Evolutionary conservation across 139 green algal species (phyloP), one percentile per base, ranked within the genome.

Genomic region (Coelastrella sp.): DNA sequence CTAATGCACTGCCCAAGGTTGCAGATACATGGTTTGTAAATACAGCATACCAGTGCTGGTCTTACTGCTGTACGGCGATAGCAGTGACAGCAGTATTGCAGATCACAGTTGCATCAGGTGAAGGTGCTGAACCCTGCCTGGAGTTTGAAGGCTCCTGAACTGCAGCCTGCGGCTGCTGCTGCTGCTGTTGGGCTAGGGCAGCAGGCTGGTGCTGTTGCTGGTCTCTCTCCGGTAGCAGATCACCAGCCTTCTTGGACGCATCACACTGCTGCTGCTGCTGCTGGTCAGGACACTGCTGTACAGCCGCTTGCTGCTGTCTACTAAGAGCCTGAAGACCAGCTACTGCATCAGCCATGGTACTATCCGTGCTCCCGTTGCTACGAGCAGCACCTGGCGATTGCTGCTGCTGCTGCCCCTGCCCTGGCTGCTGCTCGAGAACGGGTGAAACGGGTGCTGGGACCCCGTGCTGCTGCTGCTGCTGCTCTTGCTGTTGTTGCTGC

Each of bases 291-390:
- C 35, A 11, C 2, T 15, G 13, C 9, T 50, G 34, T 35, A 74
- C 1, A 6, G 34, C n/a, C 66, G 11, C 34, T 27, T 74, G 13
- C 66, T 50, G 66, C 66, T 50, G 66, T 35, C 21, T 50, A 35
- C 66, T 74, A 7, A 82, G 35, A 15, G 75, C 75, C 15, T 37
- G 23, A 2, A 82, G 35, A 11, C 75, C 75, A 37, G 75, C 75
- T 15, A 38, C 75, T 30, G 75, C 75, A 37, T 82, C 75, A n/a
- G 45, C 40, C 75, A 82, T 82, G 1, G 51, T 82, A 27, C 50
- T 71, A 25, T 82, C 75, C 40, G 25, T 82, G 75, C 75, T 82
- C 35, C 75, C 75, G 32, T 82, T 82, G 53, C 75, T 82, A 53
- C 75, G 51, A 38, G 34, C 73, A 35, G 32, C 73, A 53, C 73